Evolutionary conservation across 306 rosid species (phyloP).

Genomic region (Astragalus glycyphyllos): DNA sequence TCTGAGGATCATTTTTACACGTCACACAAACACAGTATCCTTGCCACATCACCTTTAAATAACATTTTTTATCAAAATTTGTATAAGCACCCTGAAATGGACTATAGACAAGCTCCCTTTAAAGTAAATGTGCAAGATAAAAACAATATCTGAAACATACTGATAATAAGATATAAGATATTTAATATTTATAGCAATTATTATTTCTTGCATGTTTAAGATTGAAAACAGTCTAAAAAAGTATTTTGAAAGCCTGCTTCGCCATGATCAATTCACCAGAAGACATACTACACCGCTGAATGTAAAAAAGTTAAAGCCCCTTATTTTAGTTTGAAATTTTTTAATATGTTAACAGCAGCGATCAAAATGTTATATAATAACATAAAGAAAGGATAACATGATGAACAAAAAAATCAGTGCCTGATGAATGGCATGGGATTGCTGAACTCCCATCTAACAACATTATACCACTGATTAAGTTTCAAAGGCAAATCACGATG

Average conservation of each 20-base stretch:
- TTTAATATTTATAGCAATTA: background rate
- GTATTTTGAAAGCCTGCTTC: background rate
- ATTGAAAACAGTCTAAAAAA: background rate
- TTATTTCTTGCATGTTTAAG: constrained; percentile 4
- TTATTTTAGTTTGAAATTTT: background rate
- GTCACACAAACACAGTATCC: no score
- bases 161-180: background rate
- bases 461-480: constrained; percentile 99
- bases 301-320: constrained; percentile 3
- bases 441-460: constrained; percentile 99
- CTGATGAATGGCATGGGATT: constrained; percentile 99
- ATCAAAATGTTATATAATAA: constrained; percentile 1
- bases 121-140: background rate
- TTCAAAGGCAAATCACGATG: constrained; percentile 96
- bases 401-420: constrained; percentile 38
- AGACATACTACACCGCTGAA: background rate
- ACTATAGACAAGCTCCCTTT: background rate
- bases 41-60: no score
- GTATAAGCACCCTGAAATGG: constrained; percentile 23
- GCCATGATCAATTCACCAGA: constrained; percentile 7
- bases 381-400: constrained; percentile 10
- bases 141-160: constrained; percentile 7
- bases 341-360: constrained; percentile 5
- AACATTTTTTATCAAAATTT: constrained; percentile 2
- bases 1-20: no score